Base-by-base conservation (phyloP, 257 asterid species). In the Scutellaria galericulata region DNA sequence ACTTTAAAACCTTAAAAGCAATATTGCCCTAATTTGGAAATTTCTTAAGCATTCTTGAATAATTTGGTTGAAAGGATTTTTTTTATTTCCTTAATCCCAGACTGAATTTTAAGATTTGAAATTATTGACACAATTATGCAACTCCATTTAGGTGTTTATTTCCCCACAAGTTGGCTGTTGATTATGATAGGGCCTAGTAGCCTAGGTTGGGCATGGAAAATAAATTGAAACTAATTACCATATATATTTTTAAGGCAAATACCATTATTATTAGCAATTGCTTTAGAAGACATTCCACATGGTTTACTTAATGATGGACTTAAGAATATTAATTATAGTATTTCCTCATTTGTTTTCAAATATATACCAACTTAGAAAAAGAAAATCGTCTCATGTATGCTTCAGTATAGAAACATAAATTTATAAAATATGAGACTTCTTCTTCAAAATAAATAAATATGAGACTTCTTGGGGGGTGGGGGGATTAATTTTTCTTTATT, bases 1-100 rank as follows among this genome's bases (percentile, higher is more conserved):
- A 54, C 24, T 20, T 2, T 44, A 41, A 69, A 41, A 13, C 46
- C 74, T 3, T 24, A 7, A 48, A 44, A 24, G 2, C 39, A 24
- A 22, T 7, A 4, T 44, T 13, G 14, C 45, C 53, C 74, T n/a
- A 42, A 4, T 56, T 56, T 56, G 75, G 68, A n/a, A 58, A 71
- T 13, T 70, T n/a, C 68, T 47, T 22, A 71, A 60, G 37, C 31
- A 31, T 40, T 61, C 41, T 58, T 59, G 24, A 59, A n/a, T 48
- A 7, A 9, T 63, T 14, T 51, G 41, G 31, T 57, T 62, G 5
- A 56, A 22, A 9, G 9, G 48, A 9, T n/a, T n/a, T 45, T 45
- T 18, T 44, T 6, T 8, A 37, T 31, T 70, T 70, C 14, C 47
- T 20, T 57, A 58, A 8, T 13, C 48, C 47, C 12, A 70, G 20